Base-by-base conservation (phyloP, 768 basidiomycete genomes). In the Lyophyllum shimeji region DNA sequence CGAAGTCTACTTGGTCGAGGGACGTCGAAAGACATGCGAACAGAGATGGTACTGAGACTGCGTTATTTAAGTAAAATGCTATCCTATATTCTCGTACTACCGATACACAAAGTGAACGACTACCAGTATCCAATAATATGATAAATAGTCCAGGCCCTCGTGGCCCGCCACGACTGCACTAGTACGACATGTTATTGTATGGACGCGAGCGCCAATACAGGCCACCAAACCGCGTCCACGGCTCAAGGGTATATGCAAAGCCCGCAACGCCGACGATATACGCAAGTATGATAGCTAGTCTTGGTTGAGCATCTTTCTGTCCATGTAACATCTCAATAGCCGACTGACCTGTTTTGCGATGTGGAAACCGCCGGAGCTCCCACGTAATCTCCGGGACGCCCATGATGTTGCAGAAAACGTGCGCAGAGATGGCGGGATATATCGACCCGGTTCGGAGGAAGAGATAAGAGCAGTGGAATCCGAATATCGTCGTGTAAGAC, bases 361-460 rank as follows among this genome's bases (percentile, higher is more conserved):
- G 64, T 0, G 85, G 85, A 62, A 81, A 84, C 52, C 71, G 68
- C 39, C 63, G 62, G 33, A 90, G 63, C 55, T 94, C 92, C 27
- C 74, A 70, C 0, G 60, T 65, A 23, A 88, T 79, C 50, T 85
- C 79, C 2, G 96, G 97, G 25, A 98, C 64, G 0, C 95, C 95
- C 92, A 98, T 95, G 48, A 90, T 69, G 66, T 99, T 99, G 77
- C 97, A 98, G 67, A 94, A 96, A 0, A 89, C 73, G 66, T 99
- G 97, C 0, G 93, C 85, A 8, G 81, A 71, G 52, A 95, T 79
- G 1, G 95, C 77, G 1, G 94, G 88, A 27, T 88, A 69, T 56
- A 98, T 72, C 4, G 93, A 95, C 15, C 88, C 85, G 3, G 95
- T 94, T 47, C 90, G 84, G 7, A 96, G 77, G 72, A 95, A 93